phyloP scores from a whole-genome alignment of 129 eudicot genomes.

The carrot (Daucus carota) region DH1_v3.0 NC_030389.2:44393001-44393500 shows the following conservation, averaged over 20 bases:
- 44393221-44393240: no score
- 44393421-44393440: background rate
- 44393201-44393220: no score
- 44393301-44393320: no score
- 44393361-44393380: no score
- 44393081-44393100: conserved; percentile 1
- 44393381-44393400: background rate
- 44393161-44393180: background rate
- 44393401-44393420: background rate
- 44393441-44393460: background rate
- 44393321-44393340: no score
- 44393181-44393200: no score
- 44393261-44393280: no score
- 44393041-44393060: conserved; percentile 6
- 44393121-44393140: background rate
- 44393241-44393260: no score
- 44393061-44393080: conserved; percentile 4
- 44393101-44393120: background rate
- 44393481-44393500: background rate
- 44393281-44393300: no score
- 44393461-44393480: background rate
- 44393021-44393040: background rate
- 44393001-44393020: background rate
- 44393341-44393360: no score
- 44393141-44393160: background rate